phyloP scores from a whole-genome alignment of 257 asterid genomes.

The Solanum virginianum region DNA sequence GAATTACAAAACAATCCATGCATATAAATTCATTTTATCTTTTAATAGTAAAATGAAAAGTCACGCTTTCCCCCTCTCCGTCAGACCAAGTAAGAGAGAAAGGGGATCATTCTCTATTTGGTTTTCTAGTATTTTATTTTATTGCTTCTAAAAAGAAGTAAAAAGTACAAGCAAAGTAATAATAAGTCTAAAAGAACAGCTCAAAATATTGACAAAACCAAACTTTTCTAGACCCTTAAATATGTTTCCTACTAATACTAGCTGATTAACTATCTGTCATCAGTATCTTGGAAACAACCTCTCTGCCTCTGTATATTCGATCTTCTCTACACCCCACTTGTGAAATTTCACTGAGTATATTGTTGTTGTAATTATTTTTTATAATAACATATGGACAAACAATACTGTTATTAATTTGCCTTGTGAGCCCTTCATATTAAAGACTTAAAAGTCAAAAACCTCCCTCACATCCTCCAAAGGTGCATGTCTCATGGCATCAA shows the following conservation, averaged over 20 bases:
- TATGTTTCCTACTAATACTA: not conserved
- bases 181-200: not conserved
- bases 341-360: too few relatives aligned
- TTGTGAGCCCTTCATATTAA: not conserved
- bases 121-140: not conserved
- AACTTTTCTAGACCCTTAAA: not conserved
- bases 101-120: not conserved
- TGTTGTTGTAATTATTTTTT: not conserved
- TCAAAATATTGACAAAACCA: not conserved
- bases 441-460: not conserved
- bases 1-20: not conserved
- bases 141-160: not conserved
- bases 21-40: not conserved
- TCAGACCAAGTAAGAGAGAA: not conserved
- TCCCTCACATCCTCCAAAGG: not conserved
- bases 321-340: too few relatives aligned
- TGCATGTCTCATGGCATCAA: not conserved
- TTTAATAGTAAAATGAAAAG: not conserved
- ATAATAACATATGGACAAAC: not conserved
- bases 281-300: too few relatives aligned
- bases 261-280: not conserved
- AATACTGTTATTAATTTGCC: not conserved
- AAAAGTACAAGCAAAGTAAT: not conserved
- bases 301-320: too few relatives aligned
- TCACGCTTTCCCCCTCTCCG: not conserved